Conservation (phyloP, 2,329 filamentous ascomycete species). For the Paraconiothyrium brasiliense region DNA sequence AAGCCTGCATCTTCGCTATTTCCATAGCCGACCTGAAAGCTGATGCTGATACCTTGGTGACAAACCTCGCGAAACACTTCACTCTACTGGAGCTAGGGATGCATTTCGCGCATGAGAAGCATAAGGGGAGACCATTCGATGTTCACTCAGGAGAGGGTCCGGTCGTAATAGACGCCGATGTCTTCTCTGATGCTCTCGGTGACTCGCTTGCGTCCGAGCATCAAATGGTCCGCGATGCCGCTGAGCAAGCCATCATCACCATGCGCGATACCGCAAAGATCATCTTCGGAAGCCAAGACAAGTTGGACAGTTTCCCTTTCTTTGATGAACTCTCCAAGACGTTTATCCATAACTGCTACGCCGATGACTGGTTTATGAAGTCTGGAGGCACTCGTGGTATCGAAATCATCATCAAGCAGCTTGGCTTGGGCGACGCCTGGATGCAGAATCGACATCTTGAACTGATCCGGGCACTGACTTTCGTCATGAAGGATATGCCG, state of each 20-base stretch:
- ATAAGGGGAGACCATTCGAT: slow-evolving; percentile 80
- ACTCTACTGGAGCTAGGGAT: slow-evolving; percentile 88
- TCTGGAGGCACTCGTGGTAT: slow-evolving; percentile 92
- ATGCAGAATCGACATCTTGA: slow-evolving; percentile 83
- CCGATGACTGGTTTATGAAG: slow-evolving; percentile 99
- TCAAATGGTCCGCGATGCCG: slow-evolving; percentile 80
- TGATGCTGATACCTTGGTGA: slow-evolving; percentile 77
- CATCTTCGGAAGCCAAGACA: slow-evolving; percentile 79
- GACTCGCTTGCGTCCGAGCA: slow-evolving; percentile 91
- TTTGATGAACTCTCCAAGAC: slow-evolving; percentile 83
- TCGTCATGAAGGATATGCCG: slow-evolving; percentile 98
- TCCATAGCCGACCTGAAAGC: slow-evolving; percentile 82
- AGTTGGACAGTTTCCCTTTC: slow-evolving; percentile 80
- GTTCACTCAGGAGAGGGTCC: slow-evolving; percentile 87
- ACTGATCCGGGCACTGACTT: slow-evolving; percentile 89
- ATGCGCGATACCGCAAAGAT: slow-evolving; percentile 79
- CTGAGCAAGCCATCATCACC: slow-evolving; percentile 78
- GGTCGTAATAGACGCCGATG: slow-evolving; percentile 83
- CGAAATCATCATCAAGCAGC: slow-evolving; percentile 82
- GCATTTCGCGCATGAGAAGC: slow-evolving; percentile 82
- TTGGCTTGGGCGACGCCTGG: slow-evolving; percentile 87
- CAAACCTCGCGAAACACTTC: slow-evolving; percentile 88
- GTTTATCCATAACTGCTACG: slow-evolving; percentile 94
- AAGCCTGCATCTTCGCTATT: slow-evolving; percentile 85
- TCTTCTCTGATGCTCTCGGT: slow-evolving; percentile 88